Evolutionary conservation across 2,329 filamentous ascomycete species (phyloP).

Genomic region (Lecanoromycetidae sp.): DNA sequence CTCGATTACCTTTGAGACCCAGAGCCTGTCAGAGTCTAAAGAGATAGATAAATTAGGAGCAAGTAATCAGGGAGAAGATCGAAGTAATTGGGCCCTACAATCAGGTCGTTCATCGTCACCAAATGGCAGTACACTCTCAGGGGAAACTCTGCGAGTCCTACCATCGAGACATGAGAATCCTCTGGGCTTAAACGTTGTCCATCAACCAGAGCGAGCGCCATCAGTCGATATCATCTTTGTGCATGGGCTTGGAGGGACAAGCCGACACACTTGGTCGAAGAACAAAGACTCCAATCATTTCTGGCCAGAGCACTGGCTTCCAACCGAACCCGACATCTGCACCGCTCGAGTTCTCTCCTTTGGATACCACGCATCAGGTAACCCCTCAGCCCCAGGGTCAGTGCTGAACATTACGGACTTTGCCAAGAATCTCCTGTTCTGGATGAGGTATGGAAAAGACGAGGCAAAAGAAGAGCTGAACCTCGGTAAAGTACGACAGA

Average conservation of each 20-base stretch:
- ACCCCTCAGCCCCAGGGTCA: background rate
- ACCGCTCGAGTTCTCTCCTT: conserved; percentile 21
- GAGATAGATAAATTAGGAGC: background rate
- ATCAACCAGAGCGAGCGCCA: conserved; percentile 5
- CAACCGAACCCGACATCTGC: conserved; percentile 20
- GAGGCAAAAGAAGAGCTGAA: conserved; percentile 18
- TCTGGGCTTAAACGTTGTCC: conserved; percentile 18
- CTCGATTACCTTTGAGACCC: too few relatives aligned
- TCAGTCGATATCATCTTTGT: conserved; percentile 30
- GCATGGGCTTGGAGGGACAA: conserved; percentile 31
- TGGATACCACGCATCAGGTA: conserved; percentile 20
- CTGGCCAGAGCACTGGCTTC: conserved; percentile 34
- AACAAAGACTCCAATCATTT: conserved; percentile 23
- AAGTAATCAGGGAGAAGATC: background rate
- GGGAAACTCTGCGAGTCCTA: background rate
- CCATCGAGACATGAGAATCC: conserved; percentile 7
- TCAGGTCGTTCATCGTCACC: background rate
- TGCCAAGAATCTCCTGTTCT: conserved; percentile 25
- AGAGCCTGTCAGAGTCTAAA: background rate
- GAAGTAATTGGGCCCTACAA: background rate
- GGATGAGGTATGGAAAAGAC: conserved; percentile 22
- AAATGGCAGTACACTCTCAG: background rate
- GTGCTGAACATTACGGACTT: conserved; percentile 23
- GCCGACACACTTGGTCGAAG: conserved; percentile 32
- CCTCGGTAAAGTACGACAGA: conserved; percentile 18